These are phyloP conservation scores for Limonomyces culmigenus DNA, from an alignment of 1,284 basidiomycete species.

Conservation along the genomic window DNA sequence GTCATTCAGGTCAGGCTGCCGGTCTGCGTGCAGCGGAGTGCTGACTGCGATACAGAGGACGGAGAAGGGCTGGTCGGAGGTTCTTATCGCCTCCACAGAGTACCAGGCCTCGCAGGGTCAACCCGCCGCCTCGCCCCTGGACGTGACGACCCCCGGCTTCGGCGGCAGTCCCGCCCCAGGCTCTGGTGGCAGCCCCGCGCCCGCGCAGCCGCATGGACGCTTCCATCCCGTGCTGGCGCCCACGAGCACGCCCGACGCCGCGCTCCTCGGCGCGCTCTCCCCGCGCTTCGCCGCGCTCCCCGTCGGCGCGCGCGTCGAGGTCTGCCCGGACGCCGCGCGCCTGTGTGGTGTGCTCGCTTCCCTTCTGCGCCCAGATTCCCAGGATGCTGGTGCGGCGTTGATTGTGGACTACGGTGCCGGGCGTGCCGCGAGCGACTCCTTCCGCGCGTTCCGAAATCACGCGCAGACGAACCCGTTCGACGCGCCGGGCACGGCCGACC, in stretches of 20 bases:
- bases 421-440: slow-evolving; percentile 55
- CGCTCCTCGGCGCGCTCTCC: slow-evolving; percentile 49
- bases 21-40: neutral
- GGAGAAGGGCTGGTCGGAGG: slow-evolving; percentile 73
- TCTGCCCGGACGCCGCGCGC: slow-evolving; percentile 60
- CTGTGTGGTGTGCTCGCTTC: too few species aligned
- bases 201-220: neutral
- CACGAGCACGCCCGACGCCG: neutral
- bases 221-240: slow-evolving; percentile 5
- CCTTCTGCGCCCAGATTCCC: too few species aligned
- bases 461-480: slow-evolving; percentile 77
- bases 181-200: too few species aligned
- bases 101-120: neutral
- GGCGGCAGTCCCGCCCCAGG: too few species aligned
- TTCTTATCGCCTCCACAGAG: slow-evolving; percentile 44
- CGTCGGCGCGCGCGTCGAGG: slow-evolving; percentile 57
- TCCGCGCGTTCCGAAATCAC: slow-evolving; percentile 85
- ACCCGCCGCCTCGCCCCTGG: neutral
- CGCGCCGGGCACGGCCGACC: slow-evolving; percentile 74
- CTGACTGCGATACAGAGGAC: slow-evolving; percentile 36
- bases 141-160: neutral
- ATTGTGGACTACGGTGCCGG: slow-evolving; percentile 86
- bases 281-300: slow-evolving; percentile 52
- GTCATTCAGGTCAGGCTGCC: slow-evolving; percentile 66
- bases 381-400: slow-evolving; percentile 49